These are phyloP conservation scores for Eucalyptus erythrocorys DNA, from an alignment of 345 rosid species.

Conservation along the genomic window DNA sequence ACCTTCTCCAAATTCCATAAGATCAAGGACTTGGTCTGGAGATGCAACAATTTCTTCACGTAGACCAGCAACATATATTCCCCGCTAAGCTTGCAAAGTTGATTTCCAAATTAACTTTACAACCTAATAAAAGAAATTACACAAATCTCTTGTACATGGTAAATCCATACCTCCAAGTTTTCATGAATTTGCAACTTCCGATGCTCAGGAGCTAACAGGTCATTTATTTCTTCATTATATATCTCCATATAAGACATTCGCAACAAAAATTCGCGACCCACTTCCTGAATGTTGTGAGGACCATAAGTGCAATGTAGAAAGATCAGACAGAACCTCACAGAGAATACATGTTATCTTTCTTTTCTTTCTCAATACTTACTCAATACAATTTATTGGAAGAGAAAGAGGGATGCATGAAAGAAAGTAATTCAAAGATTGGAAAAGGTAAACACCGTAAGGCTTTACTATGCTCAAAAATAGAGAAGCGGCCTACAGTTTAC, in stretches of 20 bases:
- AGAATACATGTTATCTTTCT: not conserved
- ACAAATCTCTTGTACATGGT: not conserved
- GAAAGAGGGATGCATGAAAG: not conserved
- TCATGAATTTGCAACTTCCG: conserved; percentile 92
- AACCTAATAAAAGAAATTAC: not conserved
- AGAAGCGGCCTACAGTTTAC: not conserved
- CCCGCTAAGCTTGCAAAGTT: conserved; percentile 33
- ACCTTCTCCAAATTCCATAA: conserved; percentile 94
- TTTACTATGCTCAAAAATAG: not conserved
- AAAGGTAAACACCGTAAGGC: not conserved
- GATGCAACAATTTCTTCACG: conserved; percentile 93
- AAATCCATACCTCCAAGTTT: conserved; percentile 50
- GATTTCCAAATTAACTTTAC: not conserved
- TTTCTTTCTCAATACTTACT: not conserved
- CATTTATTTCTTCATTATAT: conserved; percentile 91
- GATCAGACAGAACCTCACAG: not conserved
- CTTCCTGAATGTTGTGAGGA: conserved; percentile 25
- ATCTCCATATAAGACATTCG: conserved; percentile 97
- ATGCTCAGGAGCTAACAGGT: conserved; percentile 85
- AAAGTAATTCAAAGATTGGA: not conserved
- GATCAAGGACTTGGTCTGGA: conserved; percentile 81
- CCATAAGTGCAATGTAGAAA: not conserved
- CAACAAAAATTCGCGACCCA: conserved; percentile 73
- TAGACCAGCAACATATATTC: conserved; percentile 91
- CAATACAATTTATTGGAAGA: not conserved